Base-by-base conservation (phyloP, 352 stramenopile genomes). In the Globisporangium polare region DNA sequence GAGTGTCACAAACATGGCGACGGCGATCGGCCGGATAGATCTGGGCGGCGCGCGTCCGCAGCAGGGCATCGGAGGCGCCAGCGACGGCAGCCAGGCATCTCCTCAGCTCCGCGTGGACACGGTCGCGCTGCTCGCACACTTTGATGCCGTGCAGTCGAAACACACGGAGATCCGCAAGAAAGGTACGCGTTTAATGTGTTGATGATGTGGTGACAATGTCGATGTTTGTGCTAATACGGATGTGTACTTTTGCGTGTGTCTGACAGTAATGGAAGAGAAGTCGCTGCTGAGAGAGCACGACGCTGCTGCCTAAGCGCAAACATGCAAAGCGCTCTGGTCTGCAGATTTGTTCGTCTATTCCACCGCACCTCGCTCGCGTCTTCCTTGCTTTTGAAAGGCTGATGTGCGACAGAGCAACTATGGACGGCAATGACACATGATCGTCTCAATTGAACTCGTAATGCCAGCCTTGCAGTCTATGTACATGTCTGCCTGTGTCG, bases 1-100 rank as follows among this genome's bases (percentile, higher is more conserved):
- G 20, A 92, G 83, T 59, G 85, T 95, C 26, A 95, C 87, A 26
- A 92, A 87, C 65, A 95, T 95, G 87, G 81, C 87, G 20, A 94
- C 83, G 18, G 79, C 85, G 3, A 94, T 95, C 37, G 84, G 77
- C 13, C 78, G 78, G 63, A 89, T 90, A 73, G 80, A 89, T 58
- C 71, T 89, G n/a, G 74, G 67, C 41, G 67, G 39, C 7, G 27
- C 66, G 1, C 56, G 73, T 22, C 65, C 67, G 7, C 63, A 57
- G n/a, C 65, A 13, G 62, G 33, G 53, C 65, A 62, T 33, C 60
- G 60, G 12, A 39, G 9, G 33, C 66, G 66, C 47, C 67, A 59
- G 43, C 66, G 66, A 51, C 67, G 57, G 43, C 53, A 20, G 18
- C 17, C 17, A 46, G 37, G 37, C 61, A 24, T 33, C 52, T 6